Evolutionary conservation across 345 rosid species (phyloP).

Genomic region (Angophora floribunda): DNA sequence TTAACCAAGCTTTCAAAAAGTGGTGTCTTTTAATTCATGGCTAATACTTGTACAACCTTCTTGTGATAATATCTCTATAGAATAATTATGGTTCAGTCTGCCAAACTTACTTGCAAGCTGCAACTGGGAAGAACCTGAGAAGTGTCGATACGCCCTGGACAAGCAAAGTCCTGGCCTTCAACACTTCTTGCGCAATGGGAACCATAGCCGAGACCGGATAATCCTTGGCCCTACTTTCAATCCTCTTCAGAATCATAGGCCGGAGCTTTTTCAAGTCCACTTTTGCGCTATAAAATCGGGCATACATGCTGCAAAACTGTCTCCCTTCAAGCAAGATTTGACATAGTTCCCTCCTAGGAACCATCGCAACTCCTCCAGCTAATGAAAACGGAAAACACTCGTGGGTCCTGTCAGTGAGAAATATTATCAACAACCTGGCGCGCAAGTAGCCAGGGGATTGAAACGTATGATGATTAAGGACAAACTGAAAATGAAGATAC

Average conservation of each 20-base stretch:
- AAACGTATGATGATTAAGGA: not conserved
- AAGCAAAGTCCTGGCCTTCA: conserved; percentile 40
- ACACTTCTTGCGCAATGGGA: conserved; percentile 66
- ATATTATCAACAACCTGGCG: not conserved
- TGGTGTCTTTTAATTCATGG: not conserved
- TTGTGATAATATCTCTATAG: not conserved
- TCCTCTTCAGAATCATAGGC: conserved; percentile 73
- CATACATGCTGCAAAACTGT: not conserved
- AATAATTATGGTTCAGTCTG: not conserved
- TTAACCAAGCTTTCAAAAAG: not conserved
- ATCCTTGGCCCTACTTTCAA: conserved; percentile 58
- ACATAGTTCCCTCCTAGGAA: not conserved
- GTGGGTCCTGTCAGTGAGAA: not conserved
- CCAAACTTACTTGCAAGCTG: conserved; percentile 67
- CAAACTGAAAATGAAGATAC: not conserved
- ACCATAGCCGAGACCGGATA: conserved; percentile 49
- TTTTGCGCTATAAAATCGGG: conserved; percentile 39
- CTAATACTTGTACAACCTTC: not conserved
- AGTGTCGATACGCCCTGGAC: conserved; percentile 49
- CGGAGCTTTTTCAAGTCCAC: conserved; percentile 50
- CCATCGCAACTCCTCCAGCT: not conserved
- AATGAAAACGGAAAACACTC: not conserved
- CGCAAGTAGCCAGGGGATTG: not conserved
- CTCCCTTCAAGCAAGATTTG: not conserved
- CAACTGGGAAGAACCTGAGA: conserved; percentile 39